Evolutionary conservation across 164 flowering plant genomes (phyloP).

Genomic region (Protea cynaroides): DNA sequence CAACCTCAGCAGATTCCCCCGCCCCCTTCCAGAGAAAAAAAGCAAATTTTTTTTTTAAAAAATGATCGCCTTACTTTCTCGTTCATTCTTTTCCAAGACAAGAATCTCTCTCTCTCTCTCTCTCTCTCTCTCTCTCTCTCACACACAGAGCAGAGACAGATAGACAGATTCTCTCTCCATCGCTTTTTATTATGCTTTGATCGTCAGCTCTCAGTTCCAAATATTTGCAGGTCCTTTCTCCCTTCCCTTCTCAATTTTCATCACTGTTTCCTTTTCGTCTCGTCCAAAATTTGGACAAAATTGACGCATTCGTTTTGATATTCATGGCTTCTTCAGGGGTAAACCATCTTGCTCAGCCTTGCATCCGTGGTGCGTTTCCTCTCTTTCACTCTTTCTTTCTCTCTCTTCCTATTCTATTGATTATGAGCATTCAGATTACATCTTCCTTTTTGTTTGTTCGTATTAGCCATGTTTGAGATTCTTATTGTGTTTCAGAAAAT

Average conservation of each 20-base stretch:
- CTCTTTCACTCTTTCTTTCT: neutral
- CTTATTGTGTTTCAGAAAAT: slow-evolving; percentile 10
- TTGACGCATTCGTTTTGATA: slow-evolving; percentile 5
- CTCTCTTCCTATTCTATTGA: neutral
- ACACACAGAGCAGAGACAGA: neutral
- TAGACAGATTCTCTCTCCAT: slow-evolving; percentile 19
- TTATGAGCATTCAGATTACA: neutral
- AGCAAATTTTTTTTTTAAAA: neutral
- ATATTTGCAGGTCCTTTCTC: slow-evolving; percentile 8
- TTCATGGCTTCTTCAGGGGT: slow-evolving; percentile 56
- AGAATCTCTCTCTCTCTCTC: slow-evolving; percentile 44
- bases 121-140: slow-evolving; percentile 12
- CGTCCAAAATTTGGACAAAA: slow-evolving; percentile 4
- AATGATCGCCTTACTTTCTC: slow-evolving; percentile 12
- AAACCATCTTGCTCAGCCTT: slow-evolving; percentile 54
- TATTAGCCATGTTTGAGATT: neutral
- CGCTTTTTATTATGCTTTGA: slow-evolving; percentile 33
- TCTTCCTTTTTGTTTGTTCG: neutral
- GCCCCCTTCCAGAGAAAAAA: too few species aligned
- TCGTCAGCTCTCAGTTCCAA: slow-evolving; percentile 7
- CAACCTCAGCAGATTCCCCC: slow-evolving; percentile 34
- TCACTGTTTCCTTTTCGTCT: slow-evolving; percentile 12
- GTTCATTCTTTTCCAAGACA: slow-evolving; percentile 49
- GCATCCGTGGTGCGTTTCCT: slow-evolving; percentile 42
- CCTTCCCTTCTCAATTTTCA: slow-evolving; percentile 24